Base-by-base conservation (phyloP, 225 moss, liverwort and hornwort species). In the Marchantia polymorpha region DNA sequence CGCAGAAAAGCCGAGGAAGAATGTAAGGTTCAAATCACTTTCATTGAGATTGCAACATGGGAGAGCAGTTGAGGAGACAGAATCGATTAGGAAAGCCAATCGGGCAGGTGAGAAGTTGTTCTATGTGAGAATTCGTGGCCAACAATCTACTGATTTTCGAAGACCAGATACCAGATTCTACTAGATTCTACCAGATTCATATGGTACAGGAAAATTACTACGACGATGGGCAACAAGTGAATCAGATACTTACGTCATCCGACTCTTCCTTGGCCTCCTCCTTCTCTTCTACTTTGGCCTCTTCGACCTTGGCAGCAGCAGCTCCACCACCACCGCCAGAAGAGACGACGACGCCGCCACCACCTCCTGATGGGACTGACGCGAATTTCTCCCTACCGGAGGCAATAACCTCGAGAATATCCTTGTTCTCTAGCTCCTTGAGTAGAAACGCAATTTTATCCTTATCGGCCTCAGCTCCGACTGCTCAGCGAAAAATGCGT, bases 331-430 rank as follows among this genome's bases (percentile, higher is more conserved):
- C 73, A 7, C 88, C 85, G 10, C 86, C 82, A 9, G 83, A 26
- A 2, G 89, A 83, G 14, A 84, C 81, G 4, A 92, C 86, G 25
- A 66, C 84, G 13, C 72, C 91, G 16, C 88, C 88, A 7, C 88
- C 87, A 12, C 92, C 94, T 50, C 91, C 89, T 39, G 93, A 93
- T 46, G 92, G 90, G 12, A 94, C 87, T 12, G 90, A 91, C 3
- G 91, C 91, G 6, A 94, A 90, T 82, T 92, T 91, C 80, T 90
- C 92, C 90, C 86, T 92, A 0, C 91, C 90, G 8, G 90, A 85
- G 27, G 91, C 94, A 46, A 94, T 91, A 0, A 92, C 94, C 81
- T 94, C 94, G 80, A 86, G 80, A 52, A 91, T 91, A 26, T 94
- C 94, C 67, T 90, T 94, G 0, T 90, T 90, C 56, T 92, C 75